A percentile compares a stretch with the other conserved stretches of the same genome.
Evolutionary conservation across 1,284 basidiomycete species (phyloP).

Genomic region (Irpex rosettiformis): DNA sequence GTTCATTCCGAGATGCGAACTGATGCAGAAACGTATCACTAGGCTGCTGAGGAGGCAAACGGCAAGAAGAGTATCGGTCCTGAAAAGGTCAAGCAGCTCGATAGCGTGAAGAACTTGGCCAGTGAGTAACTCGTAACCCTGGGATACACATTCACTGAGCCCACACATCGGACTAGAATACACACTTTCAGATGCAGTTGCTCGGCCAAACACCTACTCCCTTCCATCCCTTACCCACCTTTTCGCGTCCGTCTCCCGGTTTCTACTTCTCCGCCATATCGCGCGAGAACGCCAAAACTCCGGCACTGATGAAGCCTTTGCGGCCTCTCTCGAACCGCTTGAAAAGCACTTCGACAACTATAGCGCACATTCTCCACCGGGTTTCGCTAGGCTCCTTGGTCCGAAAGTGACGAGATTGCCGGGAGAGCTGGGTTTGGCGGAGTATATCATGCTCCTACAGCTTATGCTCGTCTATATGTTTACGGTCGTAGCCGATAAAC

Average conservation of each 20-base stretch:
- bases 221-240: neutral
- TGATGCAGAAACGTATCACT: no score
- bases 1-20: no score
- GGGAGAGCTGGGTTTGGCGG: neutral
- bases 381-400: neutral
- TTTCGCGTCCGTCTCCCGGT: neutral
- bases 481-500: neutral
- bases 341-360: neutral
- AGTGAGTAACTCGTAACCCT: neutral
- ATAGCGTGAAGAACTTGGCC: neutral
- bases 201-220: neutral
- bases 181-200: neutral
- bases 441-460: neutral
- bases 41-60: neutral
- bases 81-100: neutral
- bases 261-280: neutral
- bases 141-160: neutral
- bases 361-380: neutral
- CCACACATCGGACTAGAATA: neutral
- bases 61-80: neutral
- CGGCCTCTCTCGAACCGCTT: neutral
- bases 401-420: neutral
- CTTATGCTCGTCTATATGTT: neutral
- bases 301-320: neutral
- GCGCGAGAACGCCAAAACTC: neutral